Evolutionary conservation across 306 rosid genomes (phyloP).

Genomic region (apple (Malus domestica)): DNA sequence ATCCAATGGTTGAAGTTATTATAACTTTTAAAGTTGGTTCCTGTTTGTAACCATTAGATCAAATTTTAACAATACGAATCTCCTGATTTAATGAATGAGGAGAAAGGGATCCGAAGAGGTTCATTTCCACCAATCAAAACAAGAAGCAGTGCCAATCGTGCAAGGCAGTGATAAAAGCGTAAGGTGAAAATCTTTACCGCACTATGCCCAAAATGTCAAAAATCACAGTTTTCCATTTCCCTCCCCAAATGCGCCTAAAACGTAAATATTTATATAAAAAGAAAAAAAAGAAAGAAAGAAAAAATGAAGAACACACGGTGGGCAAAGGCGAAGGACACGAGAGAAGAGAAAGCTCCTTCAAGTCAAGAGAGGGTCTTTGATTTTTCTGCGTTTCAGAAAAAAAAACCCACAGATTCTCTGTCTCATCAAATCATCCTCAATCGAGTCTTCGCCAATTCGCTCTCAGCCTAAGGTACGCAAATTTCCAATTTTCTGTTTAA

Average conservation of each 20-base stretch:
- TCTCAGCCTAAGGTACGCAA: slow-evolving; percentile 35
- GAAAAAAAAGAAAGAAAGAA: neutral
- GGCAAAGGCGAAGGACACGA: neutral
- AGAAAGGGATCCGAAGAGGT: no score
- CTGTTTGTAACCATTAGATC: fast-evolving
- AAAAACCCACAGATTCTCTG: neutral
- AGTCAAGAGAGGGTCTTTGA: slow-evolving; percentile 10
- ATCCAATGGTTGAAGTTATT: fast-evolving
- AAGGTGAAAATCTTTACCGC: neutral
- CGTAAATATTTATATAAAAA: neutral
- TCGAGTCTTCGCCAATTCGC: neutral
- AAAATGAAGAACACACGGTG: neutral
- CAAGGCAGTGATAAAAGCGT: neutral
- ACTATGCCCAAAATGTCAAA: neutral
- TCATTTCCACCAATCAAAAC: neutral
- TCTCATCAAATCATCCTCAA: neutral
- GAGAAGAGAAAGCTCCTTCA: neutral
- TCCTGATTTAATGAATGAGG: fast-evolving
- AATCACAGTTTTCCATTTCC: neutral
- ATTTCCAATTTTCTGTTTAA: neutral
- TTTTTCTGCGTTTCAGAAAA: neutral
- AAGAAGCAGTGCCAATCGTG: neutral
- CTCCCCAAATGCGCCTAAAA: neutral
- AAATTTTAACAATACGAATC: fast-evolving
- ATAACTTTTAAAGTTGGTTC: no score